Percentiles rank a stretch among this genome's conserved stretches.
These are phyloP conservation scores for Euphorbia tirucalli DNA, from an alignment of 345 rosid species.

Conservation along the genomic window DNA sequence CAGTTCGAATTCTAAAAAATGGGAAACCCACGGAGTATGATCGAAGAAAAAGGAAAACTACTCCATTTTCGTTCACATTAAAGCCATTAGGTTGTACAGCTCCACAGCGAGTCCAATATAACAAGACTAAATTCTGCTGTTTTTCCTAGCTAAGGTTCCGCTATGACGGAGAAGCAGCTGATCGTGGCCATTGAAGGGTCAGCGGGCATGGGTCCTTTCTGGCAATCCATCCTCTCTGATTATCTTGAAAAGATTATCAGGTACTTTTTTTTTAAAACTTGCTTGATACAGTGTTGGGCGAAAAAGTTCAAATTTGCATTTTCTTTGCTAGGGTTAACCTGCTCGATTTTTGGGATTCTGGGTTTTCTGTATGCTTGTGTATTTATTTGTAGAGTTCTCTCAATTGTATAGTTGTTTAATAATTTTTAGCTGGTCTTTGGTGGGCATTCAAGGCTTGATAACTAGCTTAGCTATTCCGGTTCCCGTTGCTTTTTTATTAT, in stretches of 20 bases:
- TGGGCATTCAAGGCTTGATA: not conserved
- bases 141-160: not conserved
- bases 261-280: constrained; percentile 28
- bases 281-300: not conserved
- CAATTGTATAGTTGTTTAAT: not conserved
- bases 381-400: not conserved
- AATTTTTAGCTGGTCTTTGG: not conserved
- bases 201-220: constrained; percentile 87
- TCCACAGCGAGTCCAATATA: not conserved
- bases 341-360: not conserved
- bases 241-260: constrained; percentile 89
- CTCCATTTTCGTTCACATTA: not conserved
- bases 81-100: too few species aligned
- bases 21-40: not conserved
- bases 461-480: not conserved
- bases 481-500: not conserved
- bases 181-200: constrained; percentile 90
- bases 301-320: not conserved
- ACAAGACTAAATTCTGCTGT: not conserved
- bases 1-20: not conserved
- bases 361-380: not conserved
- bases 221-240: constrained; percentile 69
- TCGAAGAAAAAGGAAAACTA: not conserved
- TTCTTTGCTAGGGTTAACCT: not conserved
- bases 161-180: constrained; percentile 77